These are phyloP conservation scores for Podospora conica DNA, from an alignment of 495 filamentous ascomycete genomes.

Conservation along the genomic window DNA sequence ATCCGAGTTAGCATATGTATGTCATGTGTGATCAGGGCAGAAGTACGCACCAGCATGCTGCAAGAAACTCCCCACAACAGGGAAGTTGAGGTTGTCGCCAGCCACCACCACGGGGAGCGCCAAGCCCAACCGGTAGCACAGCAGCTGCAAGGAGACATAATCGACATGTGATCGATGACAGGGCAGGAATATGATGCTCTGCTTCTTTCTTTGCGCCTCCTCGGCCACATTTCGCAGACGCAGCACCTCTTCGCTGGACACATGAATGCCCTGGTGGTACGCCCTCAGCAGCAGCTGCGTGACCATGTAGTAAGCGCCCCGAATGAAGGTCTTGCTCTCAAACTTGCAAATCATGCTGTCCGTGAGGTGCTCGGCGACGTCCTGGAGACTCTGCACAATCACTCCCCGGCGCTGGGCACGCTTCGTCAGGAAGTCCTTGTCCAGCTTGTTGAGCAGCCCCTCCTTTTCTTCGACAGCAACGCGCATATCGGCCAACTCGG, in stretches of 20 bases:
- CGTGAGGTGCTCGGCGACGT: constrained; percentile 77
- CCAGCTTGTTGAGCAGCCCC: constrained; percentile 55
- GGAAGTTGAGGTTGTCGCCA: constrained; percentile 94
- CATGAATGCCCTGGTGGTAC: constrained; percentile 97
- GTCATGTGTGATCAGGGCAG: background rate
- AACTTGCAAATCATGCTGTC: constrained; percentile 99
- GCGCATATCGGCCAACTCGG: constrained; percentile 67
- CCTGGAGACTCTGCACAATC: constrained; percentile 47
- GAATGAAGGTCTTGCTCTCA: constrained; percentile 89
- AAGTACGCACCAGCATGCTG: constrained; percentile 70
- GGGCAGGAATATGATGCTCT: constrained; percentile 92
- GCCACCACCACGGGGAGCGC: constrained; percentile 89
- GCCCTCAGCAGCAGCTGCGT: constrained; percentile 86
- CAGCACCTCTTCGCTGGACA: constrained; percentile 88
- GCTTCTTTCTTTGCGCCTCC: constrained; percentile 75
- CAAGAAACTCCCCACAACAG: constrained; percentile 78
- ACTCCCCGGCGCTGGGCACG: constrained; percentile 57
- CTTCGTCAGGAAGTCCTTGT: constrained; percentile 50
- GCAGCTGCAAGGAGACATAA: constrained; percentile 87
- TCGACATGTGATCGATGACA: constrained; percentile 94
- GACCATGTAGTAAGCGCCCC: constrained; percentile 80
- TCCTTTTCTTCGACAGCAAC: constrained; percentile 68
- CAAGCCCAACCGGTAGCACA: constrained; percentile 89
- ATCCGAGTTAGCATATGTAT: background rate
- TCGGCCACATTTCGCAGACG: constrained; percentile 74